These are phyloP conservation scores for Penicillium manginii DNA, from an alignment of 495 filamentous ascomycete genomes.

Conservation along the genomic window DNA sequence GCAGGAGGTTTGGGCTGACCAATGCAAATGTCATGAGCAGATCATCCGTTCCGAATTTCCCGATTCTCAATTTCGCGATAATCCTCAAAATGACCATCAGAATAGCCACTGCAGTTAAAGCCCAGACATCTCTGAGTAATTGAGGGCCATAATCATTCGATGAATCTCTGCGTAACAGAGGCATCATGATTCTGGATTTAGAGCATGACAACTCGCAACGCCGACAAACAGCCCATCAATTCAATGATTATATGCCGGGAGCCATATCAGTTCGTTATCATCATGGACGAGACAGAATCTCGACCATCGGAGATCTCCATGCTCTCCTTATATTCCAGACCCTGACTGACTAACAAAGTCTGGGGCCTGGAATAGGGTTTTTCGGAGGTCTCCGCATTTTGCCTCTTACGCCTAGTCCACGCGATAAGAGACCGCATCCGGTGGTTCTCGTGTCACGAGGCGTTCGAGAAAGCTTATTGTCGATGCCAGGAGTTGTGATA, in stretches of 20 bases:
- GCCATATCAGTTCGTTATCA: conserved; percentile 20
- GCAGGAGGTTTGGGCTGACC: conserved; percentile 18
- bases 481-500: conserved; percentile 10
- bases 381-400: conserved; percentile 25
- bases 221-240: conserved; percentile 4
- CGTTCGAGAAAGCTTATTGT: conserved; percentile 7
- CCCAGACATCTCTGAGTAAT: conserved; percentile 34
- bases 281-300: background rate
- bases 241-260: conserved; percentile 10
- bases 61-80: conserved; percentile 28
- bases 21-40: conserved; percentile 31
- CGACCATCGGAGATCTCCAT: conserved; percentile 24
- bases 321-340: conserved; percentile 7
- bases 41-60: conserved; percentile 33
- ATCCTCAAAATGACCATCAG: conserved; percentile 25
- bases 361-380: conserved; percentile 11
- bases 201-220: background rate
- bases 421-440: conserved; percentile 11
- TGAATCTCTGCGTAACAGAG: conserved; percentile 8
- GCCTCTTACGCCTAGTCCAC: conserved; percentile 1
- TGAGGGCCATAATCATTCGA: conserved; percentile 19
- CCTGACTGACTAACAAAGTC: background rate
- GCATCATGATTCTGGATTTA: conserved; percentile 16
- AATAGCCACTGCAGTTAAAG: conserved; percentile 25
- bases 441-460: background rate